Conservation (phyloP, 345 rosid species). For the Physaria fendleri region DNA sequence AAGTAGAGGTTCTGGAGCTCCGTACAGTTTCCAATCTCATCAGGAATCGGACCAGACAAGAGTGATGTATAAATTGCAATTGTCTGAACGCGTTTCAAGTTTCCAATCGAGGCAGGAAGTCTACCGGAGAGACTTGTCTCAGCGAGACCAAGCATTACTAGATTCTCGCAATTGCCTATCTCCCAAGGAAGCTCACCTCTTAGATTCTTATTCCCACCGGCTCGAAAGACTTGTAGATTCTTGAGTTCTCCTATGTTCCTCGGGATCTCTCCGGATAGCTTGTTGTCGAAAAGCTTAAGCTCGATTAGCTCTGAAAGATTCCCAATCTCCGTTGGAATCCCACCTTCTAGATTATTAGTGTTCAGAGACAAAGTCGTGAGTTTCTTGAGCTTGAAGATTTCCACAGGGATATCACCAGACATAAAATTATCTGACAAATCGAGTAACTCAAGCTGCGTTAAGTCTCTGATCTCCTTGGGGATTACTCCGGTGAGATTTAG, state of each 20-base stretch:
- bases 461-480: constrained; percentile 49
- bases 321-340: constrained; percentile 53
- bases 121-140: constrained; percentile 83
- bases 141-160: constrained; percentile 63
- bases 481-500: constrained; percentile 67
- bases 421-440: constrained; percentile 72
- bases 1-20: constrained; percentile 64
- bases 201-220: constrained; percentile 81
- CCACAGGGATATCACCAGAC: constrained; percentile 56
- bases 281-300: constrained; percentile 63
- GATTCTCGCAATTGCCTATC: constrained; percentile 64
- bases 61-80: constrained; percentile 69
- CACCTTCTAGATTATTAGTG: constrained; percentile 57
- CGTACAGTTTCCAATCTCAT: constrained; percentile 70
- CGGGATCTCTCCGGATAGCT: constrained; percentile 60
- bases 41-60: constrained; percentile 71
- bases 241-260: constrained; percentile 47
- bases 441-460: constrained; percentile 27
- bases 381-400: constrained; percentile 45
- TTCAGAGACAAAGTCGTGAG: constrained; percentile 55
- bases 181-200: constrained; percentile 61
- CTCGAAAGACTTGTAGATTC: constrained; percentile 55
- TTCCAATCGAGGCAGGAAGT: constrained; percentile 67
- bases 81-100: constrained; percentile 56
- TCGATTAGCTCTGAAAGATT: constrained; percentile 45